A percentile compares a stretch with the other conserved stretches of the same genome.
These are phyloP conservation scores for Ulmus americana DNA, from an alignment of 331 rosid genomes.

Conservation along the genomic window DNA sequence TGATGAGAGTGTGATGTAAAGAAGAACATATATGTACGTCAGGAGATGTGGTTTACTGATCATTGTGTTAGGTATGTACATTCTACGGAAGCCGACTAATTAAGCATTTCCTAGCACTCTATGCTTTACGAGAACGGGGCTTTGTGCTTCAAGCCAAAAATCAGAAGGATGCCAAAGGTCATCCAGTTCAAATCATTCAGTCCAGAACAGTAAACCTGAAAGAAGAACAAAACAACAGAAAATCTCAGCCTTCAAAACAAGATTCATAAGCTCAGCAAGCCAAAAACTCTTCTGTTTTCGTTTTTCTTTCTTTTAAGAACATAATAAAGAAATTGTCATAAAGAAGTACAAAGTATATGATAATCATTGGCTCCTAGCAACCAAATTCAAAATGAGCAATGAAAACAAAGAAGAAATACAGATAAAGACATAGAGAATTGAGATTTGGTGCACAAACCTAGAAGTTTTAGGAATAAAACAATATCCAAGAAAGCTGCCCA, in stretches of 20 bases:
- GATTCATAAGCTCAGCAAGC: not conserved
- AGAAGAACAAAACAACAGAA: not conserved
- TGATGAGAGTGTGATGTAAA: conserved; percentile 7
- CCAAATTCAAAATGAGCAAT: too few relatives aligned
- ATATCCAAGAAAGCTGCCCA: not conserved
- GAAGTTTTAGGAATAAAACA: not conserved
- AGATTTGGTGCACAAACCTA: not conserved
- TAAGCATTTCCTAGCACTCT: not conserved
- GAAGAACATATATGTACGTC: conserved; percentile 4
- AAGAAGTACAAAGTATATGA: not conserved
- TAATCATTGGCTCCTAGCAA: too few relatives aligned
- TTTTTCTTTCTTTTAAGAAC: too few relatives aligned
- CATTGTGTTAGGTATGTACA: not conserved
- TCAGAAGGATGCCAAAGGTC: not conserved
- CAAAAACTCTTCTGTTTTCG: too few relatives aligned
- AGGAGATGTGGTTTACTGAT: conserved; percentile 2
- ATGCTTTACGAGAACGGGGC: not conserved
- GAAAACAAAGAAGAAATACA: too few relatives aligned
- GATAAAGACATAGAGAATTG: not conserved
- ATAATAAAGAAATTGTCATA: not conserved
- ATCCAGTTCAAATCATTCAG: not conserved
- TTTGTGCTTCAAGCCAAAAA: not conserved
- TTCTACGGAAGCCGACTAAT: not conserved
- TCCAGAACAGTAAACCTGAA: not conserved
- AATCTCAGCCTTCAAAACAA: not conserved